These are phyloP conservation scores for Saturnispora saitoi DNA, from an alignment of 805 yeast genomes.

Conservation along the genomic window DNA sequence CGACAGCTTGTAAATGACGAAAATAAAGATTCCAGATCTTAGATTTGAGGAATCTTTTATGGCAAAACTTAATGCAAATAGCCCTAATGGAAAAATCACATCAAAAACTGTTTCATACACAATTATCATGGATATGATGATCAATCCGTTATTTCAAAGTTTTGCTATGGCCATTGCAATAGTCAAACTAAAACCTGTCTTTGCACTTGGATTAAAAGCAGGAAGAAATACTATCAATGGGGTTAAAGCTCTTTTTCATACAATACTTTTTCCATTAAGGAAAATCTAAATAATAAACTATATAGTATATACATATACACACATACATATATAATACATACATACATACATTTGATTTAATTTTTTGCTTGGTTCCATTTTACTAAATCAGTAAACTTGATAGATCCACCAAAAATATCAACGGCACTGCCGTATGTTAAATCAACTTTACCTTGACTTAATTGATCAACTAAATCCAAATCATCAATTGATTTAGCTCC, in stretches of 20 bases:
- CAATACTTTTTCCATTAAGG: slow-evolving; percentile 1
- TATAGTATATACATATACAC: not conserved
- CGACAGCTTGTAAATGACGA: not conserved
- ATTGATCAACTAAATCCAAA: slow-evolving; percentile 49
- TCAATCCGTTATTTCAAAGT: slow-evolving; percentile 53
- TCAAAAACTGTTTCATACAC: slow-evolving; percentile 38
- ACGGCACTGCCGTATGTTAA: slow-evolving; percentile 88
- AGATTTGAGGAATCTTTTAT: slow-evolving; percentile 58
- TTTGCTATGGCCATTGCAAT: slow-evolving; percentile 35
- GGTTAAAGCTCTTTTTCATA: slow-evolving; percentile 11
- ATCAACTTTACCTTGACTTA: slow-evolving; percentile 81
- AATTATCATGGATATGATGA: slow-evolving; percentile 41
- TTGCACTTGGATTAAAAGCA: not conserved
- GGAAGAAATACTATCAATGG: slow-evolving; percentile 16
- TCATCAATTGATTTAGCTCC: slow-evolving; percentile 79
- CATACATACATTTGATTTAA: not conserved
- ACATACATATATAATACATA: not conserved
- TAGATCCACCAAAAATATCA: slow-evolving; percentile 93
- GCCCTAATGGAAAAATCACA: slow-evolving; percentile 20
- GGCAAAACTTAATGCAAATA: slow-evolving; percentile 27
- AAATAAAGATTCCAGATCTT: slow-evolving; percentile 45
- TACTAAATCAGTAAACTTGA: slow-evolving; percentile 67
- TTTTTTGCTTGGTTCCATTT: slow-evolving; percentile 49
- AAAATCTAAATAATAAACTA: not conserved
- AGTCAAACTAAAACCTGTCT: slow-evolving; percentile 30